A percentile compares a stretch with the other conserved stretches of the same genome.
phyloP scores from a whole-genome alignment of 140 eudicot genomes.

The Oenanthe javanica region DNA sequence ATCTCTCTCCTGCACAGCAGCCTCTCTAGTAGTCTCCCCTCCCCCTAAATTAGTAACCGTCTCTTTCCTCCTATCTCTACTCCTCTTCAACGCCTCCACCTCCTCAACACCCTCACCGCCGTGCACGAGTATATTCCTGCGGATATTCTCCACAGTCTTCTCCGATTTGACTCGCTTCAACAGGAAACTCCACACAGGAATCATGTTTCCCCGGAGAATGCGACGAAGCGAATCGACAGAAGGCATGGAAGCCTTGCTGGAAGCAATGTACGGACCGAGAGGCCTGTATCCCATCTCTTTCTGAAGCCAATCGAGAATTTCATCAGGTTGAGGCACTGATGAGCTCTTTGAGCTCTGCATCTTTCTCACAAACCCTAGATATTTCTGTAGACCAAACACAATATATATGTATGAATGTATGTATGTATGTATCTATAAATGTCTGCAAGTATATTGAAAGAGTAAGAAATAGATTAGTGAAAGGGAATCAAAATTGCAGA shows the following conservation, averaged over 20 bases:
- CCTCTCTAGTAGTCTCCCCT: slow-evolving; percentile 42
- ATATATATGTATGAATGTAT: neutral
- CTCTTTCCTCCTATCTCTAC: slow-evolving; percentile 31
- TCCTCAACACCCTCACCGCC: slow-evolving; percentile 34
- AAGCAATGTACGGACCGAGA: slow-evolving; percentile 43
- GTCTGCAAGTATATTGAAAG: neutral
- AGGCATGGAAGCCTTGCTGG: slow-evolving; percentile 46
- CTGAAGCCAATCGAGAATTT: slow-evolving; percentile 73
- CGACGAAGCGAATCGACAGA: slow-evolving; percentile 57
- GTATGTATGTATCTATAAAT: neutral
- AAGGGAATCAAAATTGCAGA: too few species aligned
- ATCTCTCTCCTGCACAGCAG: slow-evolving; percentile 64
- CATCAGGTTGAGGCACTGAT: slow-evolving; percentile 59
- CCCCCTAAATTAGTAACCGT: neutral
- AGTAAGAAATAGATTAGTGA: neutral
- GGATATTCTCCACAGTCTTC: slow-evolving; percentile 63
- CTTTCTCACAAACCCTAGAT: slow-evolving; percentile 3
- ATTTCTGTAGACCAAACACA: neutral
- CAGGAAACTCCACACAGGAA: slow-evolving; percentile 68
- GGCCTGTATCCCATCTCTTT: slow-evolving; percentile 87
- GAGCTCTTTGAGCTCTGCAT: slow-evolving; percentile 37
- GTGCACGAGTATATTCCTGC: slow-evolving; percentile 76
- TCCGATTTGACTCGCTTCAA: slow-evolving; percentile 72
- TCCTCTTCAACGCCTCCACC: slow-evolving; percentile 20
- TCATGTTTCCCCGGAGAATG: slow-evolving; percentile 86